These are phyloP conservation scores for Aspergillus baeticus DNA, from an alignment of 495 filamentous ascomycete species.

Conservation along the genomic window DNA sequence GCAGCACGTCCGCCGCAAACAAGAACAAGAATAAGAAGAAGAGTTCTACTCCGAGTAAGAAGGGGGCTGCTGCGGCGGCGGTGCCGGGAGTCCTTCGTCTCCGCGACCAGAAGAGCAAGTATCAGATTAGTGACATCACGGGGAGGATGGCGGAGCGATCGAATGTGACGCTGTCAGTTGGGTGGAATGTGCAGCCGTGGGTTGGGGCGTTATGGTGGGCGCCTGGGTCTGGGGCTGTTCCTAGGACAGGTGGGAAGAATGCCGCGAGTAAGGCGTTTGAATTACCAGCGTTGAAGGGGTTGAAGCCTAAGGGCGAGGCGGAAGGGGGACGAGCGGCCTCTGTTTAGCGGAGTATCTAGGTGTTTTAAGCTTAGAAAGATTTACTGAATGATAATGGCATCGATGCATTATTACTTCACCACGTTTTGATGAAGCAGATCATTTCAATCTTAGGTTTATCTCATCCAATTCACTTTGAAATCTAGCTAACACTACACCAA, in stretches of 20 bases:
- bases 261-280: constrained; percentile 67
- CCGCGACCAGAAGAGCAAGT: constrained; percentile 82
- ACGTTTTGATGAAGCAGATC: too few species aligned
- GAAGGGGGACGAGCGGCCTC: constrained; percentile 15
- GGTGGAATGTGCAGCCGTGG: constrained; percentile 98
- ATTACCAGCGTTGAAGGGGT: constrained; percentile 68
- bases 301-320: constrained; percentile 25
- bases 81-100: constrained; percentile 64
- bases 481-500: too few species aligned
- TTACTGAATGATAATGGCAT: neutral
- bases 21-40: constrained; percentile 8
- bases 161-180: constrained; percentile 75
- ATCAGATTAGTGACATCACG: constrained; percentile 86
- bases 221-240: constrained; percentile 49
- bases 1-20: constrained; percentile 4
- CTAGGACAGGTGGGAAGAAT: constrained; percentile 60
- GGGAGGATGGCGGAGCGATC: constrained; percentile 65
- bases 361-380: neutral
- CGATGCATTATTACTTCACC: neutral
- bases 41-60: constrained; percentile 20
- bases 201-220: constrained; percentile 85
- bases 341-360: constrained; percentile 2
- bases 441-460: too few species aligned
- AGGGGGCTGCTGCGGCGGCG: too few species aligned
- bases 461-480: too few species aligned